Base-by-base conservation (phyloP, 495 filamentous ascomycete genomes). In the Annulohypoxylon stygium region DNA sequence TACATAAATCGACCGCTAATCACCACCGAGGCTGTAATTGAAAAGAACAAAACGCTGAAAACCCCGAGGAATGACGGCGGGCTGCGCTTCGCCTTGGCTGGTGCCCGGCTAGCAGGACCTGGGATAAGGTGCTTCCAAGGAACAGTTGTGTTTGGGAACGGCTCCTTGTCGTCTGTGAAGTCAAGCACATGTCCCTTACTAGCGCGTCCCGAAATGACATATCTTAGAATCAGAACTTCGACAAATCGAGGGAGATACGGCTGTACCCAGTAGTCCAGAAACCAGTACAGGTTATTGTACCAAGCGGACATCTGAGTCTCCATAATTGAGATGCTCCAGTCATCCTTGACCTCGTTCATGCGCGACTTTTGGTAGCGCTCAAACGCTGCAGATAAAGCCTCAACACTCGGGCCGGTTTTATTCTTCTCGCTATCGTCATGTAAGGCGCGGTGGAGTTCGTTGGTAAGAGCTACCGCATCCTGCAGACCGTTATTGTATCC, bases 401-500 rank as follows among this genome's bases (percentile, higher is more conserved):
- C 41, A 0, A 30, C 30, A 33, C 57, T 55, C 16, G 60, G 66
- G 4, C 25, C 47, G 2, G 14, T 59, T 2, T 25, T 26, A 18
- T 36, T 54, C 20, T 23, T 59, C 36, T 53, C 26, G n/a, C 18
- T 53, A 20, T 7, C 3, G 61, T 10, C 20, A 33, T 60, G 41
- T 14, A 65, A 3, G 12, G 48, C 51, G 4, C 26, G 30, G 34
- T 72, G 30, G 1, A 83, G 69, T n/a, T 73, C 34, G 60, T 83
- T 83, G 48, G 78, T 79, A 1, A 84, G 75, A 12, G 77, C 77
- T 23, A 80, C 74, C 1, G 79, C 73, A 65, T 83, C 80, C 45
- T 81, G 71, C 41, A 84, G 69, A 8, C 80, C 79, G 39, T 75
- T 67, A 59, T 80, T 82, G 26, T 77, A 79, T 10, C 81, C 81